A percentile compares a stretch with the other conserved stretches of the same genome.
phyloP scores from a whole-genome alignment of 495 filamentous ascomycete genomes.

The Cercophora scortea region DNA sequence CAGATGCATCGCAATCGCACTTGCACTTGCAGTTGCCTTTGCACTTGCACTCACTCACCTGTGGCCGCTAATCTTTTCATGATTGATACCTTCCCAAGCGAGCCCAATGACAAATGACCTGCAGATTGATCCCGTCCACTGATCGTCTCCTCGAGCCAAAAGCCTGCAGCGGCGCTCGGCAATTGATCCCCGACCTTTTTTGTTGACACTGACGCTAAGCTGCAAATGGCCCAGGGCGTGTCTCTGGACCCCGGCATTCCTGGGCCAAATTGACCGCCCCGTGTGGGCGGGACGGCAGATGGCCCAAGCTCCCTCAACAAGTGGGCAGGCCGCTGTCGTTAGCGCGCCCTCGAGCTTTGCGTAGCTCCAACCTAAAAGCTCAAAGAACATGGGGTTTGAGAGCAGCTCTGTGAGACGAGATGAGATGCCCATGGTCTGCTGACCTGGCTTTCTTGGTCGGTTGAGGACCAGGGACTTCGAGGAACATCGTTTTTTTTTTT shows the following conservation, averaged over 20 bases:
- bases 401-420: not conserved
- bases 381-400: not conserved
- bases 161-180: conserved; percentile 1
- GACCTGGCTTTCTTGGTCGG: not conserved
- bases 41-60: too few relatives aligned
- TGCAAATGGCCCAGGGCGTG: not conserved
- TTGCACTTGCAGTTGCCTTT: too few relatives aligned
- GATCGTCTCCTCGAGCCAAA: not conserved
- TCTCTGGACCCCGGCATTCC: not conserved
- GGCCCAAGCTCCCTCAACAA: conserved; percentile 25
- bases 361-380: not conserved
- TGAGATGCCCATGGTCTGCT: not conserved
- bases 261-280: conserved; percentile 8
- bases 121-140: not conserved
- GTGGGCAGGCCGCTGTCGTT: conserved; percentile 9
- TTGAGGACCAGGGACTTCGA: not conserved
- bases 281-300: conserved; percentile 3
- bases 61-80: too few relatives aligned
- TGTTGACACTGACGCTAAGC: not conserved
- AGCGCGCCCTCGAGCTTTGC: conserved; percentile 6
- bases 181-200: conserved; percentile 1
- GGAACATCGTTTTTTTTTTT: not conserved
- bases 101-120: not conserved
- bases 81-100: too few relatives aligned
- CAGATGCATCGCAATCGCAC: too few relatives aligned